These are phyloP conservation scores for Lentinula raphanica DNA, from an alignment of 768 basidiomycete species.

Conservation along the genomic window DNA sequence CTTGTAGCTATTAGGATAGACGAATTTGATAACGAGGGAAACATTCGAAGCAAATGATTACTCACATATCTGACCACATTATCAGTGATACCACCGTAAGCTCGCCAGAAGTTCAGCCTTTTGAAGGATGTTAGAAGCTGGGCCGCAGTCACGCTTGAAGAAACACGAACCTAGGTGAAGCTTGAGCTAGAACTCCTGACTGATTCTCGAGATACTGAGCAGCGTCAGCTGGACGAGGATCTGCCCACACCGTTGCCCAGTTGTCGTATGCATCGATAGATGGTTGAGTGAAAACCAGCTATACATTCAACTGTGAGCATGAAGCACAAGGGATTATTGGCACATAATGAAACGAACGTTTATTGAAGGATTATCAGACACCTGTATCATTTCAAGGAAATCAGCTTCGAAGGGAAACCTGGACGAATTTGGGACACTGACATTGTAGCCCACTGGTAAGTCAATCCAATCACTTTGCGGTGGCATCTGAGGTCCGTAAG, in stretches of 20 bases:
- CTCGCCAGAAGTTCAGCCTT: conserved; percentile 61
- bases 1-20: conserved; percentile 42
- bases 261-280: conserved; percentile 61
- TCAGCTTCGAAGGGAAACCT: background rate
- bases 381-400: conserved; percentile 19
- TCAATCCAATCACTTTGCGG: conserved; percentile 47
- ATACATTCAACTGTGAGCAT: too few relatives aligned
- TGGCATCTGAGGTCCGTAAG: conserved; percentile 43
- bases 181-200: conserved; percentile 51
- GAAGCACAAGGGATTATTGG: too few relatives aligned
- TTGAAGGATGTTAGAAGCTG: background rate
- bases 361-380: conserved; percentile 60
- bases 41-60: background rate
- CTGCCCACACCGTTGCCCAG: conserved; percentile 53
- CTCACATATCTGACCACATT: conserved; percentile 22
- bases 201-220: conserved; percentile 46
- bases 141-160: background rate
- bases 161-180: conserved; percentile 48
- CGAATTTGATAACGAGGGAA: background rate
- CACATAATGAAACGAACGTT: conserved; percentile 33
- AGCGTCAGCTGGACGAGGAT: conserved; percentile 51
- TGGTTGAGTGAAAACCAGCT: conserved; percentile 63
- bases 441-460: conserved; percentile 53
- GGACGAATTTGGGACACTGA: conserved; percentile 13
- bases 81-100: conserved; percentile 30